phyloP scores from a whole-genome alignment of 2,329 filamentous ascomycete species.

The Neopestalotiopsis sp. region DNA sequence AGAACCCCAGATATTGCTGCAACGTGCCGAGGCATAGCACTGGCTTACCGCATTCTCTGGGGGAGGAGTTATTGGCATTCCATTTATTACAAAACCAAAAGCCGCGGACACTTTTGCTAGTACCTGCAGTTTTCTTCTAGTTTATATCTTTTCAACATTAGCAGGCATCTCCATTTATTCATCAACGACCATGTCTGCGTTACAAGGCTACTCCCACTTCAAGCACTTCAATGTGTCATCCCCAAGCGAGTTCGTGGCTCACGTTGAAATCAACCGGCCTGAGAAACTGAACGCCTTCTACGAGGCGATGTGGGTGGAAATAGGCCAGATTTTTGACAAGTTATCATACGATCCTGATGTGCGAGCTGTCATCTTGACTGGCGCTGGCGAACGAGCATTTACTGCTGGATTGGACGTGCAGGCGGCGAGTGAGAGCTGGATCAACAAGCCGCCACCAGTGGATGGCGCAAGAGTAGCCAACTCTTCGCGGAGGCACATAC shows the following conservation, averaged over 20 bases:
- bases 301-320: conserved; percentile 85
- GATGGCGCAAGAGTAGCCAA: conserved; percentile 72
- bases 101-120: neutral
- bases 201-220: conserved; percentile 52
- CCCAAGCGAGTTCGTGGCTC: conserved; percentile 76
- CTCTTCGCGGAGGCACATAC: conserved; percentile 69
- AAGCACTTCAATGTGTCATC: conserved; percentile 77
- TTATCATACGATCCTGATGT: conserved; percentile 76
- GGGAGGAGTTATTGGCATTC: neutral
- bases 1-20: neutral
- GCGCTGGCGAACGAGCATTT: conserved; percentile 83
- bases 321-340: conserved; percentile 72
- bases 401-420: conserved; percentile 85
- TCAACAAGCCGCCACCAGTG: conserved; percentile 42
- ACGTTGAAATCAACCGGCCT: conserved; percentile 90
- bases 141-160: neutral
- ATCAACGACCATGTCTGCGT: conserved; percentile 23
- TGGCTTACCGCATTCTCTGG: conserved; percentile 3
- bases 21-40: conserved; percentile 9
- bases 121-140: neutral
- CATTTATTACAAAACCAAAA: neutral
- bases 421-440: conserved; percentile 62
- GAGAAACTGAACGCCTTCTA: conserved; percentile 88
- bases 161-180: neutral
- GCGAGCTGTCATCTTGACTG: conserved; percentile 79